Percentiles rank a stretch among this genome's conserved stretches.
Conservation (phyloP, 1,139 yeast species). For the Kodamaea derodonti region DNA sequence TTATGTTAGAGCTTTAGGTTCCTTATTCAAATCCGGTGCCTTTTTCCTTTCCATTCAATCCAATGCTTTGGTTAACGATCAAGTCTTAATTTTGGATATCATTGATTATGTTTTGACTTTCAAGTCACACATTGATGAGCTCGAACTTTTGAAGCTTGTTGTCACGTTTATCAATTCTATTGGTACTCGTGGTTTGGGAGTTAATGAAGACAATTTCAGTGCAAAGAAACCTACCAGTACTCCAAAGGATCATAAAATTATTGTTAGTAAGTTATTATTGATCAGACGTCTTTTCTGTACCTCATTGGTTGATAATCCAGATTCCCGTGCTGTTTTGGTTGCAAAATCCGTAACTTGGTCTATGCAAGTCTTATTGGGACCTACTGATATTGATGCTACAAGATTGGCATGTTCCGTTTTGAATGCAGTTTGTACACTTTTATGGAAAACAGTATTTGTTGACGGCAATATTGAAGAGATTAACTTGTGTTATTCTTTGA, state of each 20-base stretch:
- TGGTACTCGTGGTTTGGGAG: slow-evolving; percentile 53
- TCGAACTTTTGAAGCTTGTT: slow-evolving; percentile 36
- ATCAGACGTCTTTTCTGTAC: slow-evolving; percentile 56
- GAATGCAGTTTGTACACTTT: slow-evolving; percentile 43
- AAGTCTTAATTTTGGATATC: slow-evolving; percentile 53
- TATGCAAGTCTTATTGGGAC: slow-evolving; percentile 52
- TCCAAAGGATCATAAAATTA: slow-evolving; percentile 50
- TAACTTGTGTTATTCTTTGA: slow-evolving; percentile 41
- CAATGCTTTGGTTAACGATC: slow-evolving; percentile 53
- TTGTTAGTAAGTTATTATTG: slow-evolving; percentile 55
- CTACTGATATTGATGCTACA: slow-evolving; percentile 53
- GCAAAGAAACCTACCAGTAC: slow-evolving; percentile 25
- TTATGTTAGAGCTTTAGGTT: slow-evolving; percentile 28
- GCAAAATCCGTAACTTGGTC: slow-evolving; percentile 59
- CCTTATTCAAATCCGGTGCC: slow-evolving; percentile 39
- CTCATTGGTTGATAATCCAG: slow-evolving; percentile 33
- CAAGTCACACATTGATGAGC: slow-evolving; percentile 34
- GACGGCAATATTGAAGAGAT: slow-evolving; percentile 23
- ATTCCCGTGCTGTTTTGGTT: slow-evolving; percentile 43
- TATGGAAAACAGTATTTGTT: slow-evolving; percentile 30
- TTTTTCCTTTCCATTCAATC: slow-evolving; percentile 47
- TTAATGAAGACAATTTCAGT: slow-evolving; percentile 30
- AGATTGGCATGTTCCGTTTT: slow-evolving; percentile 61
- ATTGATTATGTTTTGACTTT: slow-evolving; percentile 52
- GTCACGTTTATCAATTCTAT: slow-evolving; percentile 46